Evolutionary conservation across 768 basidiomycete genomes (phyloP).

Genomic region (Candolleomyces aberdarensis): DNA sequence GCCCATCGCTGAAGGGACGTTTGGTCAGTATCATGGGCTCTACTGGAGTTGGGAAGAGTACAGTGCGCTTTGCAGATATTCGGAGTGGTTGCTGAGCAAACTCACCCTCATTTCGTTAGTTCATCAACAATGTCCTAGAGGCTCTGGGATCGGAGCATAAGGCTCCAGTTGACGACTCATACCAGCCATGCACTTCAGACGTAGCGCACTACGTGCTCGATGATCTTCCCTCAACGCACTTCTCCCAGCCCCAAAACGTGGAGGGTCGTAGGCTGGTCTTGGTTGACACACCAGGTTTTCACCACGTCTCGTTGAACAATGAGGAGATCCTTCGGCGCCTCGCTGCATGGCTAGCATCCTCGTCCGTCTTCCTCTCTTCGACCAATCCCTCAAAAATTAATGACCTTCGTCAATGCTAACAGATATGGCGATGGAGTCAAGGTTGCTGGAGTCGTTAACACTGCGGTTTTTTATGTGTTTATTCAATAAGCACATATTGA

Average conservation of each 20-base stretch:
- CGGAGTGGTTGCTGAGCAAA: not conserved
- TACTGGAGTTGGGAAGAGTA: slow-evolving; percentile 9
- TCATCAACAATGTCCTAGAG: not conserved
- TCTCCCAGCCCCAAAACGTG: not conserved
- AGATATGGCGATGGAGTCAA: not conserved
- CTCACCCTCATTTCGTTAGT: not conserved
- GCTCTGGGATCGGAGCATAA: not conserved
- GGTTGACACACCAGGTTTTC: slow-evolving; percentile 16
- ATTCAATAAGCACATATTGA: no score
- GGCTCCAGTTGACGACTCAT: not conserved
- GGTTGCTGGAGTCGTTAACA: not conserved
- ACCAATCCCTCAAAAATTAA: not conserved
- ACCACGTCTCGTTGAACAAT: slow-evolving; percentile 8
- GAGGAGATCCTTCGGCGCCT: not conserved
- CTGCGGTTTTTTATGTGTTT: no score
- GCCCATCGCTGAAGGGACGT: not conserved
- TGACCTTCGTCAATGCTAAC: no score
- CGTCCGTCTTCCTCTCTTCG: not conserved
- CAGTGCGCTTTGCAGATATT: not conserved
- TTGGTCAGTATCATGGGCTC: slow-evolving; percentile 7
- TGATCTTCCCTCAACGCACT: not conserved
- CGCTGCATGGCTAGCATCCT: not conserved
- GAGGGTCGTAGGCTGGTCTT: slow-evolving; percentile 6
- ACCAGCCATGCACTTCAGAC: slow-evolving; percentile 8
- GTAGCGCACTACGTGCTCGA: not conserved